Evolutionary conservation across 208 protist species (phyloP), one percentile per base, ranked within the genome.

Genomic region (Acanthamoeba royreba): DNA sequence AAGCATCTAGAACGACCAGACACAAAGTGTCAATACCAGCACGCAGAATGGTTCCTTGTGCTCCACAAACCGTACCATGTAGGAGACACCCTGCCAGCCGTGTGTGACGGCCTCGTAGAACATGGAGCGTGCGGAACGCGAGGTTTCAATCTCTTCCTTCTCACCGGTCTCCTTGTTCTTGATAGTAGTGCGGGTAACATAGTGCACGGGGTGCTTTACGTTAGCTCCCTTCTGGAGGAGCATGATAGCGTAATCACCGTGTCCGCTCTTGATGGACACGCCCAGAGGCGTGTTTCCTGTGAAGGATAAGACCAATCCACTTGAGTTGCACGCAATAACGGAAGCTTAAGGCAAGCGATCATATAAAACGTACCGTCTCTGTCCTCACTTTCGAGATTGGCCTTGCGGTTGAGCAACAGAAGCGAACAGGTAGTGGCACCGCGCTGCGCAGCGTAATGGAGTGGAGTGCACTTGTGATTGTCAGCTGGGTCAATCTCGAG

Each of bases 161-260:
- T 17, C 22, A 17, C 19, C 22, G 19, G 52, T 61, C 52, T 61
- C 22, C 52, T 22, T 61, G 19, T 28, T 61, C 52, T 61, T 61
- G 19, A 61, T 17, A 61, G 52, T 61, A 61, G 25, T 61, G 19
- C 72, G 15, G 1, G 17, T 47, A 8, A 83, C 72, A 31, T 83
- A 19, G 43, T 83, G 28, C n/a, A 95, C 13, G 13, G 25, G 52
- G 66, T 52, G 19, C 13, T 33, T 93, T 17, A 95, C 93, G 91
- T 93, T 94, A 5, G 94, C 94, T 35, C 72, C 55, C 43, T 94
- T 95, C 77, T 95, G 94, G 47, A 95, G 81, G 4, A 95, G 40
- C 42, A 46, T 72, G 47, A 95, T 95, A 1, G 90, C 77, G 43
- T 88, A 95, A 47, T 95, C 94, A 35, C 85, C 85, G 45, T 94